A percentile compares a stretch with the other conserved stretches of the same genome.
Evolutionary conservation across 345 rosid species (phyloP).

Genomic region (Eucalyptus pauciflora): DNA sequence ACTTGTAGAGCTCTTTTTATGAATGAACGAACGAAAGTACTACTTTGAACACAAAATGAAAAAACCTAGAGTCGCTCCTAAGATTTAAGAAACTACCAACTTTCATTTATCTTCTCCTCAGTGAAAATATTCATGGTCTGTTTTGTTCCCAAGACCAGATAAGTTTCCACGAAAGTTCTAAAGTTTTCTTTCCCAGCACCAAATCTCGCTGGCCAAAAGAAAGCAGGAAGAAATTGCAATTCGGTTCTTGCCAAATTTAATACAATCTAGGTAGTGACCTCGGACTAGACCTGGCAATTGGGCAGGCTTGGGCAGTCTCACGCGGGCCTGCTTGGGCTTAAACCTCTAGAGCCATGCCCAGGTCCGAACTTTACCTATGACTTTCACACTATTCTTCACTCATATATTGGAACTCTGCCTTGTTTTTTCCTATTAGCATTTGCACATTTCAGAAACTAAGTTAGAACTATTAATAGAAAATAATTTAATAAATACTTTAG

Average conservation of each 20-base stretch:
- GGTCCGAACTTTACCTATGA: background rate
- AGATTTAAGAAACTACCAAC: background rate
- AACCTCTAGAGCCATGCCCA: background rate
- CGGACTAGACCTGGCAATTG: background rate
- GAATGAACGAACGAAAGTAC: rapidly evolving
- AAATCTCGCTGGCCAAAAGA: background rate
- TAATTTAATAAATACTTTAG: background rate
- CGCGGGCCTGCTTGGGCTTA: background rate
- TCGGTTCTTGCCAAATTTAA: background rate
- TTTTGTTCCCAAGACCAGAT: background rate
- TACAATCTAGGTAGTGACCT: background rate
- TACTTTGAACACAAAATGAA: no score
- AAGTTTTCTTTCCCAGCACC: background rate
- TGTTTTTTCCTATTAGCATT: background rate
- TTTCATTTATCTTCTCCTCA: background rate
- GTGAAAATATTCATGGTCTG: background rate
- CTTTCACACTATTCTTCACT: background rate
- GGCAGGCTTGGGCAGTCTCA: background rate
- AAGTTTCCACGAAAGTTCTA: background rate
- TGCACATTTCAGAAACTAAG: background rate
- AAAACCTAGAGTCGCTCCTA: background rate
- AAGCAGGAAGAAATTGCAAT: background rate
- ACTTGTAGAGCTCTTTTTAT: no score
- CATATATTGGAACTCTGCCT: background rate
- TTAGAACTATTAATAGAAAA: background rate